phyloP scores from a whole-genome alignment of 2,329 filamentous ascomycete species.

The Dichotomopilus funicola region DNA sequence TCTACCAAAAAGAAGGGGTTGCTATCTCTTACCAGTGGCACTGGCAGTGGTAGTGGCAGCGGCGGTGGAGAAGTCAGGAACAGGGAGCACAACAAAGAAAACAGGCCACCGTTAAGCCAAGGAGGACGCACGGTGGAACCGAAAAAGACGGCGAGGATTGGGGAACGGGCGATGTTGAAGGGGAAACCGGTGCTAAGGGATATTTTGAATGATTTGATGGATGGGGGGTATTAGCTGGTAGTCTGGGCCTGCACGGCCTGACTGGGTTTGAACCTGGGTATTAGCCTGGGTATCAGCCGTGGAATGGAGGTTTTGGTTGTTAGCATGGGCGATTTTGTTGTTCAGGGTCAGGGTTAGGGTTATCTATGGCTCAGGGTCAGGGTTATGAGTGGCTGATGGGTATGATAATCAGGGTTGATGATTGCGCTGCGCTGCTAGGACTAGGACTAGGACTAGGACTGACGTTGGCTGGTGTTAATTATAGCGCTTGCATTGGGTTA shows the following conservation, averaged over 20 bases:
- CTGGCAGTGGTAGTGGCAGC: neutral
- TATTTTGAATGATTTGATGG: constrained; percentile 66
- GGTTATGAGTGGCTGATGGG: neutral
- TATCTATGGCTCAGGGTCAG: neutral
- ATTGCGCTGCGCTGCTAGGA: no score
- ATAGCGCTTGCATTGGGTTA: no score
- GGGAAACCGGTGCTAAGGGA: constrained; percentile 65
- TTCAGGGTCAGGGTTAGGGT: no score
- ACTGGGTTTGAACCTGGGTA: neutral
- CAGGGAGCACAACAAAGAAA: constrained; percentile 3
- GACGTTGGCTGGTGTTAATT: no score
- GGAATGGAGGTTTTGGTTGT: no score
- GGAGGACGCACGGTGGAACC: constrained; percentile 36
- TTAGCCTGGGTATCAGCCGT: no score
- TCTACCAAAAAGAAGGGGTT: neutral
- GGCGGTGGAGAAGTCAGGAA: neutral
- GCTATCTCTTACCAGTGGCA: neutral
- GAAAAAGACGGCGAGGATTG: constrained; percentile 49
- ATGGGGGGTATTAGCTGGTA: constrained; percentile 13
- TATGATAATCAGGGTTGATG: no score
- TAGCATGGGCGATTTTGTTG: no score
- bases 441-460: no score
- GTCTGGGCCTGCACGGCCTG: no score
- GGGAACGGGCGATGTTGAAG: constrained; percentile 56
- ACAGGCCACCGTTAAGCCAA: constrained; percentile 3